Percentiles rank a stretch among this genome's conserved stretches.
Evolutionary conservation across 2,329 filamentous ascomycete species (phyloP).

Genomic region (Colletotrichum sp.): DNA sequence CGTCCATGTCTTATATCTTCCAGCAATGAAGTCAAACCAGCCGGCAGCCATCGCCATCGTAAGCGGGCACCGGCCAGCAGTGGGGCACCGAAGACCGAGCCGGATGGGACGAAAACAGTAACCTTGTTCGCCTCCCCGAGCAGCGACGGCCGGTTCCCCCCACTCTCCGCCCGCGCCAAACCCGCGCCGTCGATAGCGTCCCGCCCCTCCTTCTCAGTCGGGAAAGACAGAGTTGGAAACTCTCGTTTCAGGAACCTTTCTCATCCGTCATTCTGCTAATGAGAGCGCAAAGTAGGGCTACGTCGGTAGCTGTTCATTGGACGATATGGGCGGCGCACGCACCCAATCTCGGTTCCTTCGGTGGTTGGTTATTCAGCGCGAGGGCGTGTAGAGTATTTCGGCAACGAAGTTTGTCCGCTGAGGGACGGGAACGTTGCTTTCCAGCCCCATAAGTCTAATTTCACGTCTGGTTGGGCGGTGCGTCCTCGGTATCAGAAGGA

Average conservation of each 20-base stretch:
- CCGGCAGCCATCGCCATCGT: neutral
- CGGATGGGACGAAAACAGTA: neutral
- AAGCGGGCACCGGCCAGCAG: neutral
- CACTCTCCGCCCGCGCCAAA: neutral
- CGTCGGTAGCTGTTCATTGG: neutral
- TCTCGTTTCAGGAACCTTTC: neutral
- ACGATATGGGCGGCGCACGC: neutral
- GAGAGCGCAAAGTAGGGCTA: neutral
- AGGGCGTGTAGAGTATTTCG: neutral
- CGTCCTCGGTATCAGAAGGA: neutral
- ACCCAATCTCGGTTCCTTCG: neutral
- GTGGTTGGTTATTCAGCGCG: neutral
- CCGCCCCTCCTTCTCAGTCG: neutral
- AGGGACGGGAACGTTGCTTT: neutral
- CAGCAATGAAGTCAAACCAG: neutral
- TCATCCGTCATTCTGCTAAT: neutral
- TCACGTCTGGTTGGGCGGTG: neutral
- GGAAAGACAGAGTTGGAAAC: neutral
- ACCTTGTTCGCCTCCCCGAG: neutral
- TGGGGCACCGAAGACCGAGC: neutral
- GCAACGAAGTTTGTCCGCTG: neutral
- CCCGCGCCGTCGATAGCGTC: neutral
- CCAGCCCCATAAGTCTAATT: neutral
- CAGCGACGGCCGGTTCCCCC: neutral
- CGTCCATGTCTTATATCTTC: neutral